Evolutionary conservation across 2,329 filamentous ascomycete genomes (phyloP).

Genomic region (Calonectria multiphialidica): DNA sequence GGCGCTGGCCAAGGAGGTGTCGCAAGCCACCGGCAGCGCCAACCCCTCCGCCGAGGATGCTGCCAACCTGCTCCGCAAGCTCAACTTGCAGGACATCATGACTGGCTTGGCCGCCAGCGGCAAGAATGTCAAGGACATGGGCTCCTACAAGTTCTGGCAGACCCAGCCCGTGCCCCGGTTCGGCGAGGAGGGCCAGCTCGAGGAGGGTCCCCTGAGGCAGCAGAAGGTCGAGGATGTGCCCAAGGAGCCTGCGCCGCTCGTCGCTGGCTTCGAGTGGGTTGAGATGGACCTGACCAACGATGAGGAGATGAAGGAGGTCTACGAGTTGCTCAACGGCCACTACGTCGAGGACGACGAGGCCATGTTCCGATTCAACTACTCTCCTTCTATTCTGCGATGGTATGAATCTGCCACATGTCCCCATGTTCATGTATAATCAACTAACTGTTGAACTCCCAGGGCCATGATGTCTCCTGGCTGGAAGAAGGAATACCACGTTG

Average conservation of each 20-base stretch:
- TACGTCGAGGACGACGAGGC: conserved; percentile 98
- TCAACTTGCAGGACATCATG: conserved; percentile 79
- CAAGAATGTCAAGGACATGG: conserved; percentile 97
- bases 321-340: conserved; percentile 90
- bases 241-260: conserved; percentile 79
- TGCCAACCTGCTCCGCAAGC: conserved; percentile 68
- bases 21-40: conserved; percentile 50
- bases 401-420: conserved; percentile 52
- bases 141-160: conserved; percentile 97
- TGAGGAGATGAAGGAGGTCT: conserved; percentile 87
- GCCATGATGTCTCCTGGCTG: conserved; percentile 95
- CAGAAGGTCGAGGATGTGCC: conserved; percentile 84
- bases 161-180: conserved; percentile 96
- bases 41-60: conserved; percentile 56
- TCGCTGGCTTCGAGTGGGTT: conserved; percentile 94
- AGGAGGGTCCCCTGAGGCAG: conserved; percentile 87
- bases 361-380: conserved; percentile 98
- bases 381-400: conserved; percentile 89
- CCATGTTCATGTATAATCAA: neutral
- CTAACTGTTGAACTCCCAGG: conserved; percentile 62
- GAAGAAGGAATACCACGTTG: conserved; percentile 94
- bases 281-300: conserved; percentile 87
- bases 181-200: conserved; percentile 66
- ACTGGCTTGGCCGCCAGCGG: conserved; percentile 81
- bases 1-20: conserved; percentile 73